Percentiles rank a stretch among this genome's conserved stretches.
phyloP scores from a whole-genome alignment of 2,329 filamentous ascomycete species.

The Claviceps sorghi region DNA sequence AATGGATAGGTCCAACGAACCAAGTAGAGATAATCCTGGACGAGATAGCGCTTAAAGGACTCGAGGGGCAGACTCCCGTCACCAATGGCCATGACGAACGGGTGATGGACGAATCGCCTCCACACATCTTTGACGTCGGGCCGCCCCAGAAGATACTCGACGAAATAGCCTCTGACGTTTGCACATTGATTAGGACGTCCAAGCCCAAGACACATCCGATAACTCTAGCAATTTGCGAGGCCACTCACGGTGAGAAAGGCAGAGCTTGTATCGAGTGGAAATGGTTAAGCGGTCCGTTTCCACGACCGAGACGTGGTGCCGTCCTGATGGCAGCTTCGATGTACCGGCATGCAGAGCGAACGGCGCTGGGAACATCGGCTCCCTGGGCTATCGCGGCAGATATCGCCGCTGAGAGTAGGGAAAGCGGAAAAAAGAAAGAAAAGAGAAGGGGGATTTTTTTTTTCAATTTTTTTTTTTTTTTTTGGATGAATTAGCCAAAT shows the following conservation, averaged over 20 bases:
- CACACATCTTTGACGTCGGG: conserved; percentile 61
- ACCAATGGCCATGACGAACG: conserved; percentile 66
- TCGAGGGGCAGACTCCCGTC: conserved; percentile 59
- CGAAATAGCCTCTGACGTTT: conserved; percentile 51
- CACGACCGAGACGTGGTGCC: conserved; percentile 47
- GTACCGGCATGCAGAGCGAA: conserved; percentile 55
- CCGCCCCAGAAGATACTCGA: conserved; percentile 68
- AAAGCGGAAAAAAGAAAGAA: background rate
- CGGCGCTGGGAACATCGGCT: conserved; percentile 40
- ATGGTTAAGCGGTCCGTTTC: conserved; percentile 62
- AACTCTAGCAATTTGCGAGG: background rate
- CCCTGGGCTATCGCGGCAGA: conserved; percentile 56
- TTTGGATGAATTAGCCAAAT: background rate
- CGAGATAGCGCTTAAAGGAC: conserved; percentile 75
- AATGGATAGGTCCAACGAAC: conserved; percentile 28
- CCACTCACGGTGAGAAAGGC: conserved; percentile 49
- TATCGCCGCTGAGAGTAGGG: conserved; percentile 43
- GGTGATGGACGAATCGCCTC: conserved; percentile 64
- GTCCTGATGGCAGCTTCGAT: conserved; percentile 56
- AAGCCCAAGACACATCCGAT: background rate
- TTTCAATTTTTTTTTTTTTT: no score
- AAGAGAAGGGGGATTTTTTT: no score
- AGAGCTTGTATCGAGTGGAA: conserved; percentile 57
- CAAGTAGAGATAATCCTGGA: conserved; percentile 86
- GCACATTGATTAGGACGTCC: background rate